Conservation (phyloP, 2,329 filamentous ascomycete genomes). For the Aspergillus pseudoglaucus region DNA sequence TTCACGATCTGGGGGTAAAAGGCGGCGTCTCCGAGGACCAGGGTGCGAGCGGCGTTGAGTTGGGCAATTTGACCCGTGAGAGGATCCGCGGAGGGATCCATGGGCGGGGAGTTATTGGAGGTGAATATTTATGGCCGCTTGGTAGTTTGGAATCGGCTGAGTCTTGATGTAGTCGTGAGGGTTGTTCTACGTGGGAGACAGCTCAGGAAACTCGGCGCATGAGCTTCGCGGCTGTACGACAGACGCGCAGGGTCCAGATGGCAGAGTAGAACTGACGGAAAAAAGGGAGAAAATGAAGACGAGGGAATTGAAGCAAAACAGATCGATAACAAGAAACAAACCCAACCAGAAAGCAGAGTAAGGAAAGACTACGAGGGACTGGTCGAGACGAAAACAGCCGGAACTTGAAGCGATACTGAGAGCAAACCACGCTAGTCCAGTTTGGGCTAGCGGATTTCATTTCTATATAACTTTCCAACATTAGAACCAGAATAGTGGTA, state of each 20-base stretch:
- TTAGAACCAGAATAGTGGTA: no score
- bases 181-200: not conserved
- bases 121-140: not conserved
- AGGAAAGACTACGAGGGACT: not conserved
- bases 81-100: conserved; percentile 51
- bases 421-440: not conserved
- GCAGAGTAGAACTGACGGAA: not conserved
- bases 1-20: conserved; percentile 90
- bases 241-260: not conserved
- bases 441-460: not conserved
- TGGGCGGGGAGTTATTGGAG: conserved; percentile 25
- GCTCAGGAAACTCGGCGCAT: not conserved
- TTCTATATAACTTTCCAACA: not conserved
- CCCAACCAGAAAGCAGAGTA: not conserved
- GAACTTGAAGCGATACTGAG: not conserved
- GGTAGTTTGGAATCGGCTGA: not conserved
- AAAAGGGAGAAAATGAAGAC: not conserved
- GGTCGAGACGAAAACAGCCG: not conserved
- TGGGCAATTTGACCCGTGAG: conserved; percentile 75
- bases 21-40: conserved; percentile 77
- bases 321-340: not conserved
- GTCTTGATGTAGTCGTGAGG: not conserved
- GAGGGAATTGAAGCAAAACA: not conserved
- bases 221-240: not conserved
- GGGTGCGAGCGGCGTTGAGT: conserved; percentile 81